Conservation (phyloP, 192 early-diverging fungal species). For the Backusella psychrophila region DNA sequence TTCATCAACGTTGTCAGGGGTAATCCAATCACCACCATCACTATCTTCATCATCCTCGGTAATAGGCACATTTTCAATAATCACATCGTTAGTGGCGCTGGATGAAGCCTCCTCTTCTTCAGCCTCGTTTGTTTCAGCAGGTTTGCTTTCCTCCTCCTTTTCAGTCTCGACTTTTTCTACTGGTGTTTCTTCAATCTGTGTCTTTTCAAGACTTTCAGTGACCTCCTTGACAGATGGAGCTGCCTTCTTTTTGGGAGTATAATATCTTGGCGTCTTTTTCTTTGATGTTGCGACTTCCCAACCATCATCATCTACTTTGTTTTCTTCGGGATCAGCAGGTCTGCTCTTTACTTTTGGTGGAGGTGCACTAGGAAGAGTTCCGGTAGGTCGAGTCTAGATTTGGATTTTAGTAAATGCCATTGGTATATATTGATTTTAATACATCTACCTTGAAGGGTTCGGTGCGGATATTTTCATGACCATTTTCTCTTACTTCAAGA, state of each 20-base stretch:
- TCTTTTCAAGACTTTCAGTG: slow-evolving; percentile 33
- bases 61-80: slow-evolving; percentile 14
- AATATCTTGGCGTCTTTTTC: not conserved
- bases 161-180: not conserved
- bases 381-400: slow-evolving; percentile 22
- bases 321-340: slow-evolving; percentile 19
- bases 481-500: slow-evolving; percentile 80
- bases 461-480: slow-evolving; percentile 62
- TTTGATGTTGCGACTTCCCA: slow-evolving; percentile 42
- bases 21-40: slow-evolving; percentile 90
- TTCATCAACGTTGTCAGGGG: slow-evolving; percentile 80
- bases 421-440: not conserved
- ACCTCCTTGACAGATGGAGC: slow-evolving; percentile 23
- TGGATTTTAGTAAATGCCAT: not conserved
- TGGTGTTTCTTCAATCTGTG: not conserved
- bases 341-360: slow-evolving; percentile 15
- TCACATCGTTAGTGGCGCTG: not conserved
- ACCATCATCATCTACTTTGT: slow-evolving; percentile 40
- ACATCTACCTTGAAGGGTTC: slow-evolving; percentile 56
- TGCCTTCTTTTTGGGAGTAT: not conserved
- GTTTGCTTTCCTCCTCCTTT: not conserved
- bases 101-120: not conserved
- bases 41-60: slow-evolving; percentile 39
- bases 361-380: slow-evolving; percentile 19
- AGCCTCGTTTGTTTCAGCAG: not conserved